Evolutionary conservation across 352 stramenopile genomes (phyloP).

Genomic region (Hyaloperonospora brassicae): DNA sequence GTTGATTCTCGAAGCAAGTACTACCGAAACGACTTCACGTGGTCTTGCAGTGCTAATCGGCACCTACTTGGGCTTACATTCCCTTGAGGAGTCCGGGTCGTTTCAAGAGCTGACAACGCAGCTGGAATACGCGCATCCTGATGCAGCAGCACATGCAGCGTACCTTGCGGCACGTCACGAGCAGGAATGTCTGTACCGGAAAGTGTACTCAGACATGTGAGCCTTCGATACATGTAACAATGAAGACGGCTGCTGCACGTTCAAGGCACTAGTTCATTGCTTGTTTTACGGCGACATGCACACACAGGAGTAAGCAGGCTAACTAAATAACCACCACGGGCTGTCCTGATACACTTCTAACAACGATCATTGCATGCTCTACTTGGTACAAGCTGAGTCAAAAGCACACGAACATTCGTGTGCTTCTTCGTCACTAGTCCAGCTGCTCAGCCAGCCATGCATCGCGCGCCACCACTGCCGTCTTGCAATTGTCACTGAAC

Average conservation of each 20-base stretch:
- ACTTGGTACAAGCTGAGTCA: slow-evolving; percentile 3
- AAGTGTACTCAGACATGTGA: slow-evolving; percentile 41
- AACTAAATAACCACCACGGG: slow-evolving; percentile 6
- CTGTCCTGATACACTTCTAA: slow-evolving; percentile 5
- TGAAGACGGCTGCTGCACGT: slow-evolving; percentile 5
- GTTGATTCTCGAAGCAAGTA: slow-evolving; percentile 53
- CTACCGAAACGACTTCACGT: slow-evolving; percentile 74
- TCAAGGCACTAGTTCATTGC: slow-evolving; percentile 2
- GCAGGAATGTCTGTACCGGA: slow-evolving; percentile 68
- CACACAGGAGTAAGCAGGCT: neutral
- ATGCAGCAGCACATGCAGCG: slow-evolving; percentile 40
- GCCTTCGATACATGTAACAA: slow-evolving; percentile 4
- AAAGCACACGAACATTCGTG: neutral
- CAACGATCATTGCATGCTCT: neutral
- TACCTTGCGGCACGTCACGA: slow-evolving; percentile 59
- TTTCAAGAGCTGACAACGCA: slow-evolving; percentile 19
- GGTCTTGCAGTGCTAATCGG: slow-evolving; percentile 72
- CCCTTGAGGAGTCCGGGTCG: slow-evolving; percentile 30
- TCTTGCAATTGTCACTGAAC: slow-evolving; percentile 61
- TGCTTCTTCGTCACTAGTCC: slow-evolving; percentile 6
- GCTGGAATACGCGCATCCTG: slow-evolving; percentile 32
- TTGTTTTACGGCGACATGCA: neutral
- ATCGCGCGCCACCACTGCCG: slow-evolving; percentile 32
- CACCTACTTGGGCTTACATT: slow-evolving; percentile 49
- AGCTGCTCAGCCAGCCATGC: slow-evolving; percentile 31